Conservation (phyloP, 768 basidiomycete species). For the Termitomyces sp. region DNA sequence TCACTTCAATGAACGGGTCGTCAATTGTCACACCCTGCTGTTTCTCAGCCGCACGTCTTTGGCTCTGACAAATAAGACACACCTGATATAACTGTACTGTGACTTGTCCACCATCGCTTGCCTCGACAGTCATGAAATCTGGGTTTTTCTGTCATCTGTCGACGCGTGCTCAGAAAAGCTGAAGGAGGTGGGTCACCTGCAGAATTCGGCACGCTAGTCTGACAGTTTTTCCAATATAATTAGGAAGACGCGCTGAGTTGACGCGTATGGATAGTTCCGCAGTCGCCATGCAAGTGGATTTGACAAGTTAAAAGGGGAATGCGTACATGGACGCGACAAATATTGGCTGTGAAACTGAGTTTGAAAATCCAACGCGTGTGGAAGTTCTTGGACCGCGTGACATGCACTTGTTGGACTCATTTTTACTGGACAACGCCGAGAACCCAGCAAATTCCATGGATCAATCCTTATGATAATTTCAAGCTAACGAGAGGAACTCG, state of each 20-base stretch:
- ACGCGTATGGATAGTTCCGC: constrained; percentile 43
- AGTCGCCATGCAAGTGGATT: not conserved
- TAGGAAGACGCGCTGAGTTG: constrained; percentile 52
- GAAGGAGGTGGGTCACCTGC: constrained; percentile 26
- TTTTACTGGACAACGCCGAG: no score
- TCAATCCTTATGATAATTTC: no score
- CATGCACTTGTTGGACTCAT: no score
- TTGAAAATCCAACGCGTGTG: no score
- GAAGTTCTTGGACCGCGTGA: no score
- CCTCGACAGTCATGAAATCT: constrained; percentile 49
- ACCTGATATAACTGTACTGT: constrained; percentile 38
- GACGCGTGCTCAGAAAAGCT: not conserved
- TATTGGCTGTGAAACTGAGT: not conserved
- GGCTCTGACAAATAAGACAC: constrained; percentile 10
- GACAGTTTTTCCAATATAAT: constrained; percentile 50
- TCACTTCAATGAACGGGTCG: constrained; percentile 59
- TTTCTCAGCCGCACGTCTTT: not conserved
- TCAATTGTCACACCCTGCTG: constrained; percentile 37
- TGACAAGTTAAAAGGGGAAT: not conserved
- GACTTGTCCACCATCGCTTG: constrained; percentile 64
- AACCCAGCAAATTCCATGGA: no score
- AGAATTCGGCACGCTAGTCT: constrained; percentile 58
- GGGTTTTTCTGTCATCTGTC: constrained; percentile 29
- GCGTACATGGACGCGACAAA: not conserved
- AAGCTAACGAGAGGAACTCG: no score